Evolutionary conservation across 257 asterid species (phyloP).

Genomic region (Solanum pinnatisectum): DNA sequence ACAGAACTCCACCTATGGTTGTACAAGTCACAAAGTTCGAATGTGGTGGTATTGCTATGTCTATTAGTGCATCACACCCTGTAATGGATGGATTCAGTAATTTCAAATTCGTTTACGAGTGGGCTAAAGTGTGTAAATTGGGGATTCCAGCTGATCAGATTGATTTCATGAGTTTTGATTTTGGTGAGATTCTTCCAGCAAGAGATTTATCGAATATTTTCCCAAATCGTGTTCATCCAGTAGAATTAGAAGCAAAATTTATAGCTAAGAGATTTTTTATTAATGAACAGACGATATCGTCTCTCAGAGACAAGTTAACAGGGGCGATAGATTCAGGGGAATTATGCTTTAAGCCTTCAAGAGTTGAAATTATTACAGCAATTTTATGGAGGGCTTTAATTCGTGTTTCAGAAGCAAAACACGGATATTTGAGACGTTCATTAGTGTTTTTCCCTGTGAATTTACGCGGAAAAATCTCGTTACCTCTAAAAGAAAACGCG

Average conservation of each 20-base stretch:
- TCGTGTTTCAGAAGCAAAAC: background rate
- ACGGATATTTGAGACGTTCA: background rate
- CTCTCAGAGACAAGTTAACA: background rate
- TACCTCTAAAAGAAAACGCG: background rate
- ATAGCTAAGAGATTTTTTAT: background rate
- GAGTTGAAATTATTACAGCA: background rate
- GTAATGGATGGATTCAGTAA: background rate
- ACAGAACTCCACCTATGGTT: background rate
- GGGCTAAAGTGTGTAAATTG: background rate
- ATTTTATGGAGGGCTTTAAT: constrained; percentile 16
- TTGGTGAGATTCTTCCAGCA: constrained; percentile 2
- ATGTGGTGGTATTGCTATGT: constrained; percentile 10
- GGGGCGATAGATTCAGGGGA: background rate
- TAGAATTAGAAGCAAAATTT: background rate
- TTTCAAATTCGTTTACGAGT: background rate
- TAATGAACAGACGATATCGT: background rate
- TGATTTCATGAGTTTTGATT: background rate
- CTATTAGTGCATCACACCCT: background rate
- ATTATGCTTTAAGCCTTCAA: background rate
- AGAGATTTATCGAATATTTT: background rate
- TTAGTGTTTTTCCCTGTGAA: background rate
- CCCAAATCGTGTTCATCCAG: background rate
- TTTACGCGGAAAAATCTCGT: background rate
- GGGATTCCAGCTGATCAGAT: background rate
- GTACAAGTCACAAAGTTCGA: background rate